phyloP scores from a whole-genome alignment of 768 basidiomycete species.

The Grammothele lineata region DNA sequence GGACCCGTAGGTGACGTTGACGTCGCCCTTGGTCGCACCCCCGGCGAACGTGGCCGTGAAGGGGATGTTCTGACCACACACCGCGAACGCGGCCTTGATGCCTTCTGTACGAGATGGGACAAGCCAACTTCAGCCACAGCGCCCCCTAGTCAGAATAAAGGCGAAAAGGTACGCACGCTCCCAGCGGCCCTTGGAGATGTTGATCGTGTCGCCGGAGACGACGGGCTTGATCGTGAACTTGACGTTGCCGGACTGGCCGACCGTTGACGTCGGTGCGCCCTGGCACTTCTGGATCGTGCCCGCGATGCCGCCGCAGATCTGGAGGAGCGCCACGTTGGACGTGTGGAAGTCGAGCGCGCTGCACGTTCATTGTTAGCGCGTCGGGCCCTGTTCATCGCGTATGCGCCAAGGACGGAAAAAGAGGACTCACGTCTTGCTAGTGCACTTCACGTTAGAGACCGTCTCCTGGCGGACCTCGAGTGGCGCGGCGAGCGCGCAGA shows the following conservation, averaged over 20 bases:
- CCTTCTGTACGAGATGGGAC: conserved; percentile 14
- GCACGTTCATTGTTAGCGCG: background rate
- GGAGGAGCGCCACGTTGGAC: conserved; percentile 25
- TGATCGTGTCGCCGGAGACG: conserved; percentile 19
- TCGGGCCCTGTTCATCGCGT: background rate
- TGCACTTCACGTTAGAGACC: conserved; percentile 20
- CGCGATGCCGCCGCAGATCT: conserved; percentile 27
- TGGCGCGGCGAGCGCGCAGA: conserved; percentile 19
- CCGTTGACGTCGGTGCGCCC: conserved; percentile 22
- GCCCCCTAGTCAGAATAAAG: background rate
- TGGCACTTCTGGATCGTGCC: conserved; percentile 26
- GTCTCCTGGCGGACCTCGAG: conserved; percentile 16
- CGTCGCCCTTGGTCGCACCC: conserved; percentile 21
- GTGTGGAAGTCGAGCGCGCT: conserved; percentile 25
- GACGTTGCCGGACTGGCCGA: conserved; percentile 20
- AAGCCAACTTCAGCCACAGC: background rate
- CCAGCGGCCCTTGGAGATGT: conserved; percentile 28
- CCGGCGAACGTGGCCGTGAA: conserved; percentile 23
- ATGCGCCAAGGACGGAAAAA: background rate
- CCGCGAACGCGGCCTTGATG: conserved; percentile 23
- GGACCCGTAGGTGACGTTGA: conserved; percentile 15
- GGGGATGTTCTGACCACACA: conserved; percentile 24
- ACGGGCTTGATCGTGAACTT: conserved; percentile 23
- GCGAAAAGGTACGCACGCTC: conserved; percentile 16
- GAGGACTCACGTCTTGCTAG: conserved; percentile 12